Evolutionary conservation across 345 rosid genomes (phyloP), one percentile per base, ranked within the genome.

Genomic region (Ailanthus altissimus): DNA sequence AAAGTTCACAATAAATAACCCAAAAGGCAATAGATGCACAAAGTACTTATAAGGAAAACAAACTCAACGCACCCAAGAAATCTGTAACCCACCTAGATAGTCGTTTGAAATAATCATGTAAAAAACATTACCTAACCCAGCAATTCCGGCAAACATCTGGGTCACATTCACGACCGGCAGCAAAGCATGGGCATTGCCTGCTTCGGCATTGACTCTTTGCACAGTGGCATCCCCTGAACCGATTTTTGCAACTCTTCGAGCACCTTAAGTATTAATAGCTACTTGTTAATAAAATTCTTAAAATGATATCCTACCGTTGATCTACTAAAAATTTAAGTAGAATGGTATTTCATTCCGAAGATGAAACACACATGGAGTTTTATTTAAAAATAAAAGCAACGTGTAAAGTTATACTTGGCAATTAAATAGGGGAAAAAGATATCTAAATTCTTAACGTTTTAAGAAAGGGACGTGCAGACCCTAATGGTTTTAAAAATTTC

Each of bases 141-240:
- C 99, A 96, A 75, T 77, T 96, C 75, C 97, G 87, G 86, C 98
- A 96, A 83, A 96, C 98, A 86, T 96, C 99, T 6, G 99, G 99
- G 83, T 96, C 99, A 79, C 99, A 96, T 88, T 96, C 99, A 63
- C 98, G 93, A 15, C 94, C 98, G 76, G 98, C 99, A 75, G 98
- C 99, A 90, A 93, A 96, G 84, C 99, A 96, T 15, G 99, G 99
- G 79, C 99, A 96, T 76, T 93, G 99, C 75, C 98, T 84, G 76
- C 99, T 96, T 86, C 99, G 90, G 88, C 99, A 93, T 83, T 93
- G 98, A 77, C 99, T 96, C 86, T 96, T 96, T 66, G 98, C 98
- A 84, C 99, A 96, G 80, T 96, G 99, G 83, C 98, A 96, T 81
- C 99, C 99, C 85, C 98, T 89, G 80, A 96, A 96, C 72, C 99